Base-by-base conservation (phyloP, 176 grass and related monocot genomes). In the Zizania latifolia region DNA sequence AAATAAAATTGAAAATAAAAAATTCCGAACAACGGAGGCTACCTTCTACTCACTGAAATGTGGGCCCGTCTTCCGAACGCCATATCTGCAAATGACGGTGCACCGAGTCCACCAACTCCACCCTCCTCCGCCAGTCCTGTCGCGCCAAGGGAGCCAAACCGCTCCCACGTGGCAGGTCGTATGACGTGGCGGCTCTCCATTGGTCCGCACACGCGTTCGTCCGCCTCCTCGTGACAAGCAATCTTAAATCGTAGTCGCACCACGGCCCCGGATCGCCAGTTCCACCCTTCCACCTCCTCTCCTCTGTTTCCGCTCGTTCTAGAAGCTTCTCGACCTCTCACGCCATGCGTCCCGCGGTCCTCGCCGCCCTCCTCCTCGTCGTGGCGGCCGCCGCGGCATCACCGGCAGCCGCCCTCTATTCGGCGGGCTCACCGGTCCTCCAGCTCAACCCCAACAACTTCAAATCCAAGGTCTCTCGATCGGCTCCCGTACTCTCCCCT, bases 381-480 rank as follows among this genome's bases (percentile, higher is more conserved):
- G 21, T 62, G 37, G 37, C 77, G 62, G 58, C 76, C 24, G 64
- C 26, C 22, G 69, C 69, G 55, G 79, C 72, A 16, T 80, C 76
- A 1, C 82, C 91, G 50, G 89, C 76, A 0, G 79, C 76, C 27
- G 89, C 95, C 0, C 92, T 99, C 36, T 99, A 99, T 76, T 92
- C 95, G 0, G 74, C 87, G 43, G 90, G 92, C 39, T 99, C 95
- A 31, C 89, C 95, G 16, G 92, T 99, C 78, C 56, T 99, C 65
- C 95, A 99, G 68, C 89, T 99, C 79, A 94, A 48, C 60, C 92
- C 95, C 57, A 86, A 65, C 76, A 99, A 94, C 77, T 99, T 99
- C 92, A 99, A 99, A 83, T 92, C 89, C 23, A 99, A 99, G 92
- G 96, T 94, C 57, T 94, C 50, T 61, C 63, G 2, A 41, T 5